Evolutionary conservation across 2,329 filamentous ascomycete species (phyloP).

Genomic region (Alternaria longipes): DNA sequence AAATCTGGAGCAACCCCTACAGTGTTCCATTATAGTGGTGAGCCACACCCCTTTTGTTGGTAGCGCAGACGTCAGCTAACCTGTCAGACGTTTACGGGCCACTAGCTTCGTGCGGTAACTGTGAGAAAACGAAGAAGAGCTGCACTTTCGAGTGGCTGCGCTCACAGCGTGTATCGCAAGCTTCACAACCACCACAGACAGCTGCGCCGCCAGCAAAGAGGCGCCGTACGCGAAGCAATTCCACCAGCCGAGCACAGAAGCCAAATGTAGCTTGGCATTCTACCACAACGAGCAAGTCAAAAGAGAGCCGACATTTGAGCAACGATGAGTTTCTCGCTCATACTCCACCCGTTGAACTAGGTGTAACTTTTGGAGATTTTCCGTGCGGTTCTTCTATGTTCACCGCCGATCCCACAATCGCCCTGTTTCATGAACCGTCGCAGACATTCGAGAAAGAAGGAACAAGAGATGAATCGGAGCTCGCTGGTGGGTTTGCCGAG

Average conservation of each 20-base stretch:
- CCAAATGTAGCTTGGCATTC: constrained; percentile 5
- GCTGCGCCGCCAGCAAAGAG: constrained; percentile 39
- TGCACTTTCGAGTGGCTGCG: constrained; percentile 58
- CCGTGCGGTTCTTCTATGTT: constrained; percentile 31
- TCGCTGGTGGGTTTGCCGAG: constrained; percentile 22
- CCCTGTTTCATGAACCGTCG: constrained; percentile 10
- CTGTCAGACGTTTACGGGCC: constrained; percentile 46
- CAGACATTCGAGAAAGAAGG: constrained; percentile 5
- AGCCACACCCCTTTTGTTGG: constrained; percentile 18
- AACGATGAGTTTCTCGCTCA: constrained; percentile 12
- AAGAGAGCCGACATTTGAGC: background rate
- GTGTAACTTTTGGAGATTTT: constrained; percentile 43
- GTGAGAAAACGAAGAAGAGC: constrained; percentile 55
- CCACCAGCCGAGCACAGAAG: constrained; percentile 8
- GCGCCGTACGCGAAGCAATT: constrained; percentile 38
- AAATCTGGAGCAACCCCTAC: constrained; percentile 34
- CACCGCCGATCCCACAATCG: constrained; percentile 12
- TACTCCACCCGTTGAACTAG: constrained; percentile 26
- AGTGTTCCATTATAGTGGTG: constrained; percentile 50
- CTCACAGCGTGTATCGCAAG: constrained; percentile 45
- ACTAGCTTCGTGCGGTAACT: constrained; percentile 53
- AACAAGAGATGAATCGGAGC: background rate
- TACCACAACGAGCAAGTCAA: background rate
- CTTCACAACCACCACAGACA: constrained; percentile 31
- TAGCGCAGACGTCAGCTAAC: constrained; percentile 26